These are phyloP conservation scores for Knoxia roxburghii DNA, from an alignment of 257 asterid species.

Conservation along the genomic window DNA sequence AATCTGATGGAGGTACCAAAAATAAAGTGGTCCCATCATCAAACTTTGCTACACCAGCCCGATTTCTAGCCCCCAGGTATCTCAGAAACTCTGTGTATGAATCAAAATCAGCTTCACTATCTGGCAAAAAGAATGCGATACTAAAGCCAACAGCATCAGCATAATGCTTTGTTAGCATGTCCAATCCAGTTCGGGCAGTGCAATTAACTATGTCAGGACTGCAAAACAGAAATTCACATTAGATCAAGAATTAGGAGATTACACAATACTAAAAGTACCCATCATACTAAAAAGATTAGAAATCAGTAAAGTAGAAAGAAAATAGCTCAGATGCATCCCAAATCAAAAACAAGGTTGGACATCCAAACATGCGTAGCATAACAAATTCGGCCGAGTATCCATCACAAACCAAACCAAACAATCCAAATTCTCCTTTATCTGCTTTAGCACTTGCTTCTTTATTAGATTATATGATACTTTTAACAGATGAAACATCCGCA, in stretches of 20 bases:
- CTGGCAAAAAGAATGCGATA: conserved; percentile 79
- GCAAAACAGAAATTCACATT: conserved; percentile 21
- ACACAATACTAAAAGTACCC: neutral
- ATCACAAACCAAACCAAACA: neutral
- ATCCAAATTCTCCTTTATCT: neutral
- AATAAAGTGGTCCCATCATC: conserved; percentile 87
- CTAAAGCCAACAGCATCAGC: conserved; percentile 84
- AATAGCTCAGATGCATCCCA: neutral
- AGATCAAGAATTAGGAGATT: neutral
- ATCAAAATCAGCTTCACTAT: conserved; percentile 86
- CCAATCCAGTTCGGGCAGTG: conserved; percentile 93
- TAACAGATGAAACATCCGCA: neutral
- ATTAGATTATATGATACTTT: neutral
- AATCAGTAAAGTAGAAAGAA: neutral
- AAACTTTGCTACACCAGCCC: conserved; percentile 98
- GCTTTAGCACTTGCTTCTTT: neutral
- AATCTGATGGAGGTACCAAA: conserved; percentile 95
- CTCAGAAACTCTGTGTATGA: conserved; percentile 87
- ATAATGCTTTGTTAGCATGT: conserved; percentile 71
- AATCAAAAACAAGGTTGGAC: neutral
- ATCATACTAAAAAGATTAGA: neutral
- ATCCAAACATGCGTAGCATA: too few species aligned
- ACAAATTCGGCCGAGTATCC: neutral
- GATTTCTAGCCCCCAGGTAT: conserved; percentile 71
- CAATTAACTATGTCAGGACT: conserved; percentile 87